Evolutionary conservation across 2,329 filamentous ascomycete genomes (phyloP), one percentile per base, ranked within the genome.

Genomic region (Pseudocercospora crystallina): DNA sequence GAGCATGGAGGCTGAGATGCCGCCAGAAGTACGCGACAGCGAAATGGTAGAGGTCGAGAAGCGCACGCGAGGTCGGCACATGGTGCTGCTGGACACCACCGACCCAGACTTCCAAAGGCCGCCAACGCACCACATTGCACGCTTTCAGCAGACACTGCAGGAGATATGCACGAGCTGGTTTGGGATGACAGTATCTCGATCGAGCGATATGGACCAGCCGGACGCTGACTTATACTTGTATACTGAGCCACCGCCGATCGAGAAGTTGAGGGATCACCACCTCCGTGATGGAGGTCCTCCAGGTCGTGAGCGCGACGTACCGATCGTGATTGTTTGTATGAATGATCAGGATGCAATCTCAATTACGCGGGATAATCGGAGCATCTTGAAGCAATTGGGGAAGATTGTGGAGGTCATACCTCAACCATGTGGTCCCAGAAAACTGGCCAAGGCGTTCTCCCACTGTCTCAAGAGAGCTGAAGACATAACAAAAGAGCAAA

Each of bases 381-480:
- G 35, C 14, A 49, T 43, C 1, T 39, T 64, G 13, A 36, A 30
- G 12, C 48, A 59, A 13, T 49, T 62, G 5, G 58, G 61, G 5
- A 50, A 47, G 10, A 54, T 63, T 8, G 57, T 68, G 5, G 70
- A 72, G 39, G 66, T 69, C 29, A 57, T 73, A 2, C 64, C 65
- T 5, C 67, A 72, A 38, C 62, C 62, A 7, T 70, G 70, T 39
- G 72, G 71, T 5, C 71, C 71, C 5, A 63, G 67, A 44, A 73
- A 73, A 54, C 64, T 74, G 15, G 68, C 68, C 5, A 67, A 64
- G 42, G 68, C 67, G 2, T 56, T 73, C 9, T 52, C 58, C 9
- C 56, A 63, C n/a, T 69, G 68, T 36, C 45, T 70, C 2, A 56
- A 60, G 29, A 55, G 57, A 47, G 50, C 47, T 20, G 62, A 56